Evolutionary conservation across 345 rosid species (phyloP), one percentile per base, ranked within the genome.

Genomic region (Ailanthus altissimus): DNA sequence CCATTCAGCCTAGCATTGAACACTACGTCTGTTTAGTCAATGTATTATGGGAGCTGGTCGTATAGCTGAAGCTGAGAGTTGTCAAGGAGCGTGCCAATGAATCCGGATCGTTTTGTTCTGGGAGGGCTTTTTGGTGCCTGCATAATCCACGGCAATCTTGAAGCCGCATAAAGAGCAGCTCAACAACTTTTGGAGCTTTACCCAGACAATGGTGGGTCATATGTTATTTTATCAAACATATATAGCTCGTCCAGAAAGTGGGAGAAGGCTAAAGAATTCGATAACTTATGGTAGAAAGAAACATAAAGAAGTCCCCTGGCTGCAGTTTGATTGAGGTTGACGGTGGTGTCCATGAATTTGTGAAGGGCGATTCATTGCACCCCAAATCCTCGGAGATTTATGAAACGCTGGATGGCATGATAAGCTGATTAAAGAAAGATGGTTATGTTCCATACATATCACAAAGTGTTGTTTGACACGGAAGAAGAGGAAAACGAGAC

Each of bases 401-500:
- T 36, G 38, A 64, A 53, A 81, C 73, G 84, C 25, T 82, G 67
- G 83, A 72, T 23, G 80, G 77, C 53, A 75, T 84, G 77, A 73
- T 71, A 57, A 15, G 60, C 75, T 53, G 73, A 54, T 65, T 77
- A 46, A 71, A 61, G 76, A 75, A 72, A 64, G 77, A 64, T 20
- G 83, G 82, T 23, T 79, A 76, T 75, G 72, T 73, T 82, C 80
- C 81, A 18, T 46, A 82, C 74, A 78, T 64, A 49, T 46, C 79
- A 56, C 60, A n/a, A 83, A 73, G 78, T 76, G 73, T 71, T 81
- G 61, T 61, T 81, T 69, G 76, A 85, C 32, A 75, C 80, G 68
- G 80, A 76, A 2, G 74, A 79, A 42, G 69, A 74, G 69, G 82
- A 76, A 73, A 85, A 79, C 63, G 80, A 77, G 76, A 78, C 76